These are phyloP conservation scores for Backusella westeae DNA, from an alignment of 192 early-diverging fungal genomes.

Conservation along the genomic window DNA sequence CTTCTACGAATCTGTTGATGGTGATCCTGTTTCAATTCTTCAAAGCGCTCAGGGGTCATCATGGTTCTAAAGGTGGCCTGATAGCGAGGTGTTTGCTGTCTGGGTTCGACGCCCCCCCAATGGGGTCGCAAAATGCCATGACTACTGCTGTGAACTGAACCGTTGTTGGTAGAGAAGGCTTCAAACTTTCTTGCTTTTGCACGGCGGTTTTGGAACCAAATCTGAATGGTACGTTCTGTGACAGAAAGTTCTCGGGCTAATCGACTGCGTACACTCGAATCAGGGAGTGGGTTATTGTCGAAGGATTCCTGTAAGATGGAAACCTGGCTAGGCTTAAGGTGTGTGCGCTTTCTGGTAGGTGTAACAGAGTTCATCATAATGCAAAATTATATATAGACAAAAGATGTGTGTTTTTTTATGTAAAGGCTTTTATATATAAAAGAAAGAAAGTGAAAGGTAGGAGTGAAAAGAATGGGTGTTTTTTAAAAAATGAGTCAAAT, in stretches of 20 bases:
- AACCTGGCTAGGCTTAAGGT: constrained; percentile 61
- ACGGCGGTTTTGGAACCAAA: constrained; percentile 85
- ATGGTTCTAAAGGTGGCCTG: constrained; percentile 24
- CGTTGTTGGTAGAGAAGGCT: background rate
- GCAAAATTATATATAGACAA: background rate
- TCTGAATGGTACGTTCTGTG: constrained; percentile 70
- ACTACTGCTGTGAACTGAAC: background rate
- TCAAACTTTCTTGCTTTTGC: constrained; percentile 70
- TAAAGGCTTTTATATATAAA: background rate
- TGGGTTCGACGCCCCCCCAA: background rate
- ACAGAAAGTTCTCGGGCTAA: constrained; percentile 65
- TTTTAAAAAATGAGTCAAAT: background rate
- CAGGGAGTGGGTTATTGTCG: constrained; percentile 62
- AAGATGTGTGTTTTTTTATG: background rate
- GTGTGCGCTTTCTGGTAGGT: constrained; percentile 46
- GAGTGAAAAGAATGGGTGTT: background rate
- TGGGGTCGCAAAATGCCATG: background rate
- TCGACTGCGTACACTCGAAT: constrained; percentile 54
- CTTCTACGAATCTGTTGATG: constrained; percentile 10
- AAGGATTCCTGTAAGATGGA: constrained; percentile 68
- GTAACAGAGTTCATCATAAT: constrained; percentile 1
- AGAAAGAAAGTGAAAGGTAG: background rate
- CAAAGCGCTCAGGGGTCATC: constrained; percentile 39
- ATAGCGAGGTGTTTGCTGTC: constrained; percentile 12
- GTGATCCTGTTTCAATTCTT: constrained; percentile 41